Evolutionary conservation across 306 rosid species (phyloP), one percentile per base, ranked within the genome.

Genomic region (Crotalaria pallida): DNA sequence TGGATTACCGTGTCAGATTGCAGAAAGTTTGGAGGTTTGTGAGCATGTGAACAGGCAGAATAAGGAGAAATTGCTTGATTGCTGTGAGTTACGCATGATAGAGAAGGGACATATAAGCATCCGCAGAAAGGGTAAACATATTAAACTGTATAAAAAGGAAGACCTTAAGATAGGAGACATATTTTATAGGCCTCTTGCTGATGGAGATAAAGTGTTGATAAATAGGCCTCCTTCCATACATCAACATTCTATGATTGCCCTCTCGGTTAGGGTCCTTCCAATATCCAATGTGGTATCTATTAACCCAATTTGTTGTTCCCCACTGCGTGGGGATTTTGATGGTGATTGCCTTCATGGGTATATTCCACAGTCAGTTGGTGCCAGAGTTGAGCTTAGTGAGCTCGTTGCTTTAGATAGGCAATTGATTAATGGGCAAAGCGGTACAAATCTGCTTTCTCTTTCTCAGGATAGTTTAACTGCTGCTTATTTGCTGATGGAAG

Each of bases 181-280:
- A 41, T 64, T 90, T 64, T 82, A 85, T 78, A 82, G 99, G 77
- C 92, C 96, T 49, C 77, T 95, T 73, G 49, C 29, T 36, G 89
- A 95, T 56, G 92, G 96, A 51, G 99, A 95, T 73, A 72, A 50
- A 43, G 83, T 95, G 68, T 77, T 95, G 81, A 82, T 95, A 68
- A 91, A 95, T 72, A 85, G 99, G 84, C 99, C 96, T 60, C 99
- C 99, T 67, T 95, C 99, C 23, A 91, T 95, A 76, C 99, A 95
- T 77, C 96, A 89, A 62, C 99, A 95, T 44, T 91, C 99, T 7
- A 81, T 91, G 40, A 86, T 95, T 51, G 88, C 96, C 69, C 82
- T 95, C 74, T 71, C 76, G 0, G 88, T 71, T n/a, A 91, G 72
- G 84, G 81, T 95, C 72, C 96, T 95, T 75, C 99, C 92, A 0